Percentiles rank a stretch among this genome's conserved stretches.
phyloP scores from a whole-genome alignment of 176 grass and related monocot species.

The maize (Zea mays) region DNA sequence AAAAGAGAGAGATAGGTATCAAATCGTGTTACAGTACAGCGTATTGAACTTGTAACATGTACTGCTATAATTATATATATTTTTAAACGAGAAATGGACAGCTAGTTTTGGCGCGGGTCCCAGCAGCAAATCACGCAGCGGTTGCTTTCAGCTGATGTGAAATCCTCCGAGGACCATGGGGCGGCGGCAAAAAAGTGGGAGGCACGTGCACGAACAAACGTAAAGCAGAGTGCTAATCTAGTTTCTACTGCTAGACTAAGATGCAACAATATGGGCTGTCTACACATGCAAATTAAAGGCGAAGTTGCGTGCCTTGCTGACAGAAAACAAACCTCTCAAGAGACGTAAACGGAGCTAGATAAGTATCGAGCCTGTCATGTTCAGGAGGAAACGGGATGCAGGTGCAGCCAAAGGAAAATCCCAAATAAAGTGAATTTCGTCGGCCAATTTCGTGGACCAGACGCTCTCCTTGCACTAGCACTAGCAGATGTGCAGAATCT shows the following conservation, averaged over 20 bases:
- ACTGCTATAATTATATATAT: neutral
- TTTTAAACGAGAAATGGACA: neutral
- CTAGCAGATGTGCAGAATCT: neutral
- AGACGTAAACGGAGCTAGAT: neutral
- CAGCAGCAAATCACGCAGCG: neutral
- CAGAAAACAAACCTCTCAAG: neutral
- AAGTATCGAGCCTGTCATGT: neutral
- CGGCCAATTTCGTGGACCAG: neutral
- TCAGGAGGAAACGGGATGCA: neutral
- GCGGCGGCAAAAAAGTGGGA: neutral
- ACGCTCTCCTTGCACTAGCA: too few species aligned
- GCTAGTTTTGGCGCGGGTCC: neutral
- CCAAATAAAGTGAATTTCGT: neutral
- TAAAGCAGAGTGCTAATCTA: neutral
- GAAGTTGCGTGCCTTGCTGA: neutral
- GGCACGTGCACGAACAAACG: constrained; percentile 23
- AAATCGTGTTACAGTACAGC: too few species aligned
- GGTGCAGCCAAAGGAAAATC: neutral
- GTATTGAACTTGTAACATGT: neutral
- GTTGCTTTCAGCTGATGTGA: constrained; percentile 38
- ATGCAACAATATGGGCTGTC: neutral
- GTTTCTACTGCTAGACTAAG: neutral
- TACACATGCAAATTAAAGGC: neutral
- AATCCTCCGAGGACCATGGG: constrained; percentile 36
- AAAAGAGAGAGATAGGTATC: neutral